phyloP scores from a whole-genome alignment of 345 rosid species.

The Eucalyptus cloeziana region DNA sequence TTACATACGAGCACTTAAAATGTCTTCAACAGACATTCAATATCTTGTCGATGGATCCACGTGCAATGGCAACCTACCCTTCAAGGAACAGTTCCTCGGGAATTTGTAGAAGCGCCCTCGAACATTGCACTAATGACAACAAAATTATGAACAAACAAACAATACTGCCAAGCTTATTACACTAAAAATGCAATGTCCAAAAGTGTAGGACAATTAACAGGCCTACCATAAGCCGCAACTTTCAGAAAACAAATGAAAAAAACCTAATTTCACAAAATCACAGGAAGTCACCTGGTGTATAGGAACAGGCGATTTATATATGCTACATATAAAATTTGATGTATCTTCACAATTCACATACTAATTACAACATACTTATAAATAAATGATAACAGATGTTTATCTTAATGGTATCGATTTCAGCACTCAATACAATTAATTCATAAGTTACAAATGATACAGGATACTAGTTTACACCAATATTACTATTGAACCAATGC shows the following conservation, averaged over 20 bases:
- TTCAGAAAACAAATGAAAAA: background rate
- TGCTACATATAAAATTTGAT: background rate
- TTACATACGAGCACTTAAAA: background rate
- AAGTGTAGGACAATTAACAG: background rate
- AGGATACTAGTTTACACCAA: no score
- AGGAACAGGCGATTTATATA: slow-evolving; percentile 68
- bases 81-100: background rate
- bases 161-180: background rate
- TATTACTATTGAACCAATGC: no score
- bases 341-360: no score
- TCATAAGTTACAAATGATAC: no score
- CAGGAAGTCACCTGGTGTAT: slow-evolving; percentile 36
- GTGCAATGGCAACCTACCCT: background rate
- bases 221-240: background rate
- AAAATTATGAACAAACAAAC: background rate
- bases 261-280: background rate
- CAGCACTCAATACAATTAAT: no score
- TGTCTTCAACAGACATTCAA: background rate
- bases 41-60: background rate
- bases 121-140: background rate
- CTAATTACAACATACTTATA: no score
- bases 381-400: no score
- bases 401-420: no score
- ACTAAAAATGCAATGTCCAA: background rate
- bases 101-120: background rate